phyloP scores from a whole-genome alignment of 495 filamentous ascomycete genomes.

The Apodospora peruviana region DNA sequence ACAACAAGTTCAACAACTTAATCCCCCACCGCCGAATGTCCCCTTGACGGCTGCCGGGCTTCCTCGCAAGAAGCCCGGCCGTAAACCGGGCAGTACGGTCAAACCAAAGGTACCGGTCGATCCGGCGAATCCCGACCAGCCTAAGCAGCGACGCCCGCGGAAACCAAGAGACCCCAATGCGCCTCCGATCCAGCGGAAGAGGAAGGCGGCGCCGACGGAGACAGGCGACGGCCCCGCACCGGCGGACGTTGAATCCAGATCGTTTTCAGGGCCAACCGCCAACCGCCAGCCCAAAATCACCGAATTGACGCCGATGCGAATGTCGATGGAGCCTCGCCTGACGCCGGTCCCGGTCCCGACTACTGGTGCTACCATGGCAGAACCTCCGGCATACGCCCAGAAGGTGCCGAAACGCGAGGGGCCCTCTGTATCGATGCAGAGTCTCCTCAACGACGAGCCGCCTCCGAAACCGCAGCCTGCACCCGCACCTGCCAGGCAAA shows the following conservation, averaged over 20 bases:
- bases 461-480: conserved; percentile 31
- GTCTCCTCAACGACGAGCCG: conserved; percentile 43
- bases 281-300: conserved; percentile 33
- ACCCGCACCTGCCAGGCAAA: conserved; percentile 65
- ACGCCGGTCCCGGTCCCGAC: conserved; percentile 9
- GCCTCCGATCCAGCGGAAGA: conserved; percentile 45
- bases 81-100: conserved; percentile 44
- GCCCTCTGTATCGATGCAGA: conserved; percentile 41
- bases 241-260: conserved; percentile 13
- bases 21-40: conserved; percentile 17
- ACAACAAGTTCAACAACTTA: conserved; percentile 14
- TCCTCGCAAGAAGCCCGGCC: conserved; percentile 44
- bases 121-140: conserved; percentile 31
- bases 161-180: conserved; percentile 55
- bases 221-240: conserved; percentile 18
- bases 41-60: conserved; percentile 40
- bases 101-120: conserved; percentile 41
- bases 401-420: conserved; percentile 34
- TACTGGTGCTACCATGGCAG: background rate
- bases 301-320: conserved; percentile 31
- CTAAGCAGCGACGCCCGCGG: conserved; percentile 48
- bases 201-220: conserved; percentile 37
- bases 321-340: conserved; percentile 23
- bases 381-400: conserved; percentile 10
- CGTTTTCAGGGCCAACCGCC: conserved; percentile 12